Base-by-base conservation (phyloP, 2,329 filamentous ascomycete genomes). In the Diaporthe ilicicola region DNA sequence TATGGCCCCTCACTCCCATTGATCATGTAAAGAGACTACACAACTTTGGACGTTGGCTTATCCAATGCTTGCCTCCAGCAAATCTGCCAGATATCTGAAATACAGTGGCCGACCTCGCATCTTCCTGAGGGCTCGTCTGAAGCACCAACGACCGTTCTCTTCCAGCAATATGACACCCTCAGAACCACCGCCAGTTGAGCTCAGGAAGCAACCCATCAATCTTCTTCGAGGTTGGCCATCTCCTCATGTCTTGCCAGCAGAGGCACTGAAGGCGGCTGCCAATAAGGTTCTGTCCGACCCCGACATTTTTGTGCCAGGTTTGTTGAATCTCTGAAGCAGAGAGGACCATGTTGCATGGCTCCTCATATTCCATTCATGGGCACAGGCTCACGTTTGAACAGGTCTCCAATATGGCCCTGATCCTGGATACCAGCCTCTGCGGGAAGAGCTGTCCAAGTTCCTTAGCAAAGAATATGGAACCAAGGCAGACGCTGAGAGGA, bases 371-470 rank as follows among this genome's bases (percentile, higher is more conserved):
- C n/a, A n/a, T 27, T 22, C 7, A 7, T 4, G n/a, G 22, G 5
- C 48, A 27, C 22, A 67, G 19, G 59, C 59, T 64, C 7, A 64
- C 29, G 29, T 53, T 44, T 24, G 15, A 32, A 9, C 4, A 67
- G 67, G 67, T 42, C 67, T 69, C 4, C 86, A 91, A 70, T 97
- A 97, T 77, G 95, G 92, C 0, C 91, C 94, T 0, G 93, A 97
- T 79, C 83, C 89, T 53, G 95, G 95, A 34, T 92, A 92, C 76
- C 82, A 86, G 73, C 90, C 90, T n/a, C 84, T 96, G 46, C 88
- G 94, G 17, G 84, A 89, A 72, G 86, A 89, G 50, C 82, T 97
- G 42, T 91, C 93, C 4, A 78, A 81, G 48, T 97, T 93, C 93
- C 84, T 97, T 50, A 87, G 85, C 1, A 75, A 77, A 0, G 91